Base-by-base conservation (phyloP, 805 yeast species). In the Zygotorulaspora florentina region DNA sequence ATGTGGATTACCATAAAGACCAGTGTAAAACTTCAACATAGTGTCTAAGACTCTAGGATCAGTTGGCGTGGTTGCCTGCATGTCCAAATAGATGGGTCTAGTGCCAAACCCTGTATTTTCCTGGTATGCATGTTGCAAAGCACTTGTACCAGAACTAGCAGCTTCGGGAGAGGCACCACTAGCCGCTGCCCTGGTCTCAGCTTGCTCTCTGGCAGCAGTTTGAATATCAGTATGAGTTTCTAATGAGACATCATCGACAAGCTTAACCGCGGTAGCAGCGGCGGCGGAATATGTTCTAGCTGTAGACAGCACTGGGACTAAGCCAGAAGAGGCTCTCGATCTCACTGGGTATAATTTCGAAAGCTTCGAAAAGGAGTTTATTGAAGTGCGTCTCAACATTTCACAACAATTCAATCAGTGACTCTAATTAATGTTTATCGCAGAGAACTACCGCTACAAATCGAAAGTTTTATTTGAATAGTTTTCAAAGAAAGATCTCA, bases 21-120 rank as follows among this genome's bases (percentile, higher is more conserved):
- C 98, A 2, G 98, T 91, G 66, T 79, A 85, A 62, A 83, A 88
- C 57, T 78, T 80, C 56, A 87, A 65, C 96, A 87, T 88, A 55
- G 81, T 83, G 63, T 87, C 96, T 55, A 93, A 69, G 8, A 93
- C 99, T 45, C 99, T 76, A 27, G 99, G 99, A 64, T 93, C 99
- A 1, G 93, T 86, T 23, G 98, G 99, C 0, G 99, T 91, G 0
- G 99, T 93, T 26, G 99, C 98, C 70, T 93, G 99, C 77, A 90
- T 90, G 61, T 93, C 99, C 60, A 93, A 71, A 68, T 93, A 93
- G 52, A 93, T 93, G 8, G 99, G 99, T 57, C 97, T 78, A 8
- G 85, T 73, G 42, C 93, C 95, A 57, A 71, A 69, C 11, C 68
- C 61, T 3, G 70, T 68, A 42, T 70, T 68, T 31, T 62, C 64